Conservation (phyloP, 2,329 filamentous ascomycete genomes). For the Emergomyces pasteurianus region DNA sequence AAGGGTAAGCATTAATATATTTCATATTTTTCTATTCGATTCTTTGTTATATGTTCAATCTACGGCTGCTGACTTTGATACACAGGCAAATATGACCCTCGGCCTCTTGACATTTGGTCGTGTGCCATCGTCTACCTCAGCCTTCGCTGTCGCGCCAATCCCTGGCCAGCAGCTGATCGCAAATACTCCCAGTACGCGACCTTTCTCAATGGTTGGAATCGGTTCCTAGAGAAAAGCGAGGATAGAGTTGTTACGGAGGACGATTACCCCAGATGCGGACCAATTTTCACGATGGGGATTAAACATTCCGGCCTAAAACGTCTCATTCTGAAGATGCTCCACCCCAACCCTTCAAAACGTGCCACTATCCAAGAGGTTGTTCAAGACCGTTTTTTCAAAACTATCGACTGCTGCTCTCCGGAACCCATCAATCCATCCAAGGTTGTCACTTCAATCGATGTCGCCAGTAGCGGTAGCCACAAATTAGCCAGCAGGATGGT, state of each 20-base stretch:
- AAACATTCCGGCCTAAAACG: slow-evolving; percentile 58
- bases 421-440: slow-evolving; percentile 50
- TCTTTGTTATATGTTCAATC: background rate
- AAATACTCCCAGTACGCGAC: slow-evolving; percentile 50
- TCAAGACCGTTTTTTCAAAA: slow-evolving; percentile 59
- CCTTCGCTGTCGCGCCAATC: slow-evolving; percentile 57
- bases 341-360: slow-evolving; percentile 62
- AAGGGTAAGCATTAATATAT: slow-evolving; percentile 29
- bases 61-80: slow-evolving; percentile 3
- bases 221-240: slow-evolving; percentile 46
- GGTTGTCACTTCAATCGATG: slow-evolving; percentile 46
- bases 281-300: slow-evolving; percentile 50
- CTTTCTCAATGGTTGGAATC: slow-evolving; percentile 56
- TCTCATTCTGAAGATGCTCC: slow-evolving; percentile 67
- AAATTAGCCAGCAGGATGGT: slow-evolving; percentile 16
- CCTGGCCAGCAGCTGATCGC: slow-evolving; percentile 60
- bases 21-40: background rate
- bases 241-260: slow-evolving; percentile 42
- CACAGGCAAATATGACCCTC: slow-evolving; percentile 54
- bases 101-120: slow-evolving; percentile 75
- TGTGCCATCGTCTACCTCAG: slow-evolving; percentile 73
- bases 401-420: slow-evolving; percentile 65
- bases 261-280: slow-evolving; percentile 53
- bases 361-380: slow-evolving; percentile 58
- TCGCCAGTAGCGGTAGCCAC: slow-evolving; percentile 15